Base-by-base conservation (phyloP, 2,329 filamentous ascomycete species). In the Botrytis squamosa region DNA sequence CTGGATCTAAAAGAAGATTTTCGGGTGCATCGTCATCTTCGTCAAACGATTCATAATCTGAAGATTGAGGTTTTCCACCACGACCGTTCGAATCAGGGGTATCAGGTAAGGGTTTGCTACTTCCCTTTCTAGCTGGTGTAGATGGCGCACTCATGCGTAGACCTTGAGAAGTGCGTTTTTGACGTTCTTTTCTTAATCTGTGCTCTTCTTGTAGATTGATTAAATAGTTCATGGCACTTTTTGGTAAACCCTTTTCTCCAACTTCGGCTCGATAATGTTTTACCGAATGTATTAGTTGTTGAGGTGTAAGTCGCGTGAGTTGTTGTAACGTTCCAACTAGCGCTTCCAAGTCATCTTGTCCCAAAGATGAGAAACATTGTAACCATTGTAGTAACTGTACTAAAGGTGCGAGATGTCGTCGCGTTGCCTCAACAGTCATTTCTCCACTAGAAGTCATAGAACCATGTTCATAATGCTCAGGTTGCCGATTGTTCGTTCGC, bases 321-420 rank as follows among this genome's bases (percentile, higher is more conserved):
- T 98, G 96, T 80, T 97, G 92, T 36, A 98, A 84, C 0, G 96
- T 99, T 25, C 90, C 93, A 44, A 97, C 90, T 25, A 99, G 87
- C 4, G 94, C 93, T 80, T 97, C 94, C 55, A 96, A 85, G 80
- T 98, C 95, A 80, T 98, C 94, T 18, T 85, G 84, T 8, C 91
- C 94, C 6, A 98, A 87, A 0, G 94, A 97, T 1, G 96, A 98
- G 83, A 98, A 98, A 82, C 95, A 98, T 82, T 99, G 96, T 52
- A 99, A 86, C 96, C 96, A 99, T 83, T 99, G 96, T 9, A 99
- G 86, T 4, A 99, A 86, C 82, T 99, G 96, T 72, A 98, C 95
- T 33, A 97, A 89, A 7, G 96, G 96, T 12, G 93, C 92, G 33
- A 99, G 86, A 82, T 99, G 95, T 75, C 91, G 89, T 77, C 94